These are phyloP conservation scores for Sordariomycetes sp. DNA, from an alignment of 2,329 filamentous ascomycete genomes.

Conservation along the genomic window DNA sequence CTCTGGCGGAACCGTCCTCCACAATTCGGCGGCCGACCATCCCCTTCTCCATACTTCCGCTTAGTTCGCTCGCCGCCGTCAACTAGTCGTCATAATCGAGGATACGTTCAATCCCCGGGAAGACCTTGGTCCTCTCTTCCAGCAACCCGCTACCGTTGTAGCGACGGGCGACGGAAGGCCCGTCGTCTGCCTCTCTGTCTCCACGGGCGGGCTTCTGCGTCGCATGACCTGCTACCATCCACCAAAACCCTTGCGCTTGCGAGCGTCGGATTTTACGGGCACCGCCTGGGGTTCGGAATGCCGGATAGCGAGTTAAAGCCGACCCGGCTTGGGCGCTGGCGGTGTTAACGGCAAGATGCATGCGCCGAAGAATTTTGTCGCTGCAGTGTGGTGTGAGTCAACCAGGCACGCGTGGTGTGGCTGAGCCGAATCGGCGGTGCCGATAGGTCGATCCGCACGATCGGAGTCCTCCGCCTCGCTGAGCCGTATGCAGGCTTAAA, in stretches of 20 bases:
- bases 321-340: not conserved
- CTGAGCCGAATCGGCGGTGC: not conserved
- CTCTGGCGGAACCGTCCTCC: not conserved
- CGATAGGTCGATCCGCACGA: not conserved
- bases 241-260: not conserved
- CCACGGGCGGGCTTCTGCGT: not conserved
- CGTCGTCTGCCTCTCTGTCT: not conserved
- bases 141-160: no score
- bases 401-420: not conserved
- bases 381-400: not conserved
- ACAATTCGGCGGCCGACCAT: not conserved
- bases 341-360: not conserved
- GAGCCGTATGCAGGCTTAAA: not conserved
- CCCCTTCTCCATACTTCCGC: not conserved
- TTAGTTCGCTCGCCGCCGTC: not conserved
- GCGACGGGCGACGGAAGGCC: no score
- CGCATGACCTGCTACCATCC: not conserved
- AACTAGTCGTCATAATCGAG: not conserved
- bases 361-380: not conserved
- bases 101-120: not conserved
- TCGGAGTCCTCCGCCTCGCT: not conserved
- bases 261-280: not conserved
- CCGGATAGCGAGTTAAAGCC: conserved; percentile 1
- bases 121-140: no score
- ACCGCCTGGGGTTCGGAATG: not conserved